These are phyloP conservation scores for Clarireedia hainanense DNA, from an alignment of 2,329 filamentous ascomycete genomes.

Conservation along the genomic window DNA sequence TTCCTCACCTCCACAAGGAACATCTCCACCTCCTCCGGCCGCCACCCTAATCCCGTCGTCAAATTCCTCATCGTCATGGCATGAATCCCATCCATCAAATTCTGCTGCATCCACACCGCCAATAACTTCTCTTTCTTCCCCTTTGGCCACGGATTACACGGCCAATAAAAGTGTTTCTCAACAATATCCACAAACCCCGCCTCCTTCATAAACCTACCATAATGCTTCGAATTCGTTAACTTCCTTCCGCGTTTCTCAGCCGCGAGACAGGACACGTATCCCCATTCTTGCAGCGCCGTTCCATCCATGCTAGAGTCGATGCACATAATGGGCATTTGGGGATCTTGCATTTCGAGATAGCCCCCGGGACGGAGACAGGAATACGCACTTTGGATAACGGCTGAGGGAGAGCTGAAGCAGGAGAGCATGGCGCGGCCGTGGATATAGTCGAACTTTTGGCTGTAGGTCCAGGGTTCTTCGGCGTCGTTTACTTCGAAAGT, in stretches of 20 bases:
- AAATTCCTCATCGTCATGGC: conserved; percentile 30
- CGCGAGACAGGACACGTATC: not conserved
- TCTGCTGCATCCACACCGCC: conserved; percentile 29
- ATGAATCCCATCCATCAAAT: conserved; percentile 17
- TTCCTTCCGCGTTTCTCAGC: conserved; percentile 2
- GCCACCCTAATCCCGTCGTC: conserved; percentile 33
- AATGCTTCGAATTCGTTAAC: conserved; percentile 24
- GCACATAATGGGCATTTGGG: not conserved
- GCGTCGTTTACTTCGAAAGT: conserved; percentile 45
- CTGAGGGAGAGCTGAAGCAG: conserved; percentile 27
- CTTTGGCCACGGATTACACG: conserved; percentile 44
- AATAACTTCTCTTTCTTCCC: conserved; percentile 44
- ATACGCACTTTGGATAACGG: conserved; percentile 28
- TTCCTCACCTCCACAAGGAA: conserved; percentile 32
- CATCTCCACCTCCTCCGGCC: conserved; percentile 31
- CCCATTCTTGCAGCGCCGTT: conserved; percentile 7
- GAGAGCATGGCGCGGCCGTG: conserved; percentile 38
- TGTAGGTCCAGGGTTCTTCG: conserved; percentile 40
- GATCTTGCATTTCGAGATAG: conserved; percentile 14
- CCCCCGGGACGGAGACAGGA: conserved; percentile 6
- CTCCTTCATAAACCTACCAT: conserved; percentile 34
- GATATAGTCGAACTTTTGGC: conserved; percentile 42
- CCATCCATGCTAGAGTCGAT: not conserved
- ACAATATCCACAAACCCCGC: conserved; percentile 46
- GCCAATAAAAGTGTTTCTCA: conserved; percentile 41